Conservation (phyloP, 108 stramenopile genomes). For the Seminavis robusta region DNA sequence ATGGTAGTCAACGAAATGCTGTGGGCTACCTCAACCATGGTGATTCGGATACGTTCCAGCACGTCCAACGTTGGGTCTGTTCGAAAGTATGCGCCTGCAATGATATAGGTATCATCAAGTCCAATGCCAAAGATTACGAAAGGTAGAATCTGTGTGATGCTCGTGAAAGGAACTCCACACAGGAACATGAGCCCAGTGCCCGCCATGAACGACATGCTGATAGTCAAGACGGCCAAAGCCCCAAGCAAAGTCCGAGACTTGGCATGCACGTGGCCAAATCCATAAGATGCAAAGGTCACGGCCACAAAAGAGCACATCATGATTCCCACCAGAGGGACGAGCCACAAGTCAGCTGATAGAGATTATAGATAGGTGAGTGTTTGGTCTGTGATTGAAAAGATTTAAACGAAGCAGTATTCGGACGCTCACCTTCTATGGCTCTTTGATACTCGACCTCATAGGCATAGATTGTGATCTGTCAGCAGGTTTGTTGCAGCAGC, state of each 20-base stretch:
- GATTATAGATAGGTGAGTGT: background rate
- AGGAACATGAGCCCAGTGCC: background rate
- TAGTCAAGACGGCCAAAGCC: background rate
- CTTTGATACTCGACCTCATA: too few species aligned
- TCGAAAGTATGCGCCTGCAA: background rate
- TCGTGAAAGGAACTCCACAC: background rate
- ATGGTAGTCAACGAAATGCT: constrained; percentile 24
- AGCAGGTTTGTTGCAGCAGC: too few species aligned
- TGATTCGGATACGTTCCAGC: constrained; percentile 7
- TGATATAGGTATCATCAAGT: too few species aligned
- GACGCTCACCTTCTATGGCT: too few species aligned
- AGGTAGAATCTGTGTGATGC: too few species aligned
- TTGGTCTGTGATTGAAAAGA: too few species aligned
- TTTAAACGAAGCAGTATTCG: too few species aligned
- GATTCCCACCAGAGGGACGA: background rate
- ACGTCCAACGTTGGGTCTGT: background rate
- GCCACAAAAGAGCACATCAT: too few species aligned
- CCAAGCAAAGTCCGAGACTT: background rate
- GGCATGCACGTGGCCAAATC: background rate
- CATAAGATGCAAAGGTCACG: background rate
- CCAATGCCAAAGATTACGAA: constrained; percentile 4
- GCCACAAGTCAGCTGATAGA: background rate
- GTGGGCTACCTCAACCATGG: constrained; percentile 9
- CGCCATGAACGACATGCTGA: background rate
- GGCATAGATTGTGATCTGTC: too few species aligned